A percentile compares a stretch with the other conserved stretches of the same genome.
Evolutionary conservation across 176 grass and related monocot species (phyloP).

Genomic region (Cenchrus americanus): DNA sequence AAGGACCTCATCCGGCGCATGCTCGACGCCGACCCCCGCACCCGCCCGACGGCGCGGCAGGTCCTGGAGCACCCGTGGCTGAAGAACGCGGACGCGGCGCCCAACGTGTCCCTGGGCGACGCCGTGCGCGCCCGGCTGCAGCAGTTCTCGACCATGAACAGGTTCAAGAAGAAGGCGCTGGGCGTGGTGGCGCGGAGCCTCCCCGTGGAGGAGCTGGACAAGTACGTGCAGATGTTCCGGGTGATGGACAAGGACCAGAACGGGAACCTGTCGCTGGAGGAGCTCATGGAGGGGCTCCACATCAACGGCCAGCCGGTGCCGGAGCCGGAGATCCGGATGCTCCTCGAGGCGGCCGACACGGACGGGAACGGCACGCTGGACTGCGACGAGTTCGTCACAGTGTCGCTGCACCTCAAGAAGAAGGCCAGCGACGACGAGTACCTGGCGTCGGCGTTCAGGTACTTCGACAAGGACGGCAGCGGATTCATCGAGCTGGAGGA

Average conservation of each 20-base stretch:
- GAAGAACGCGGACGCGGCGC: conserved; percentile 62
- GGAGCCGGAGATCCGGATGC: conserved; percentile 76
- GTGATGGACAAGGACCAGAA: conserved; percentile 91
- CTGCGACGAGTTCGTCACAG: conserved; percentile 89
- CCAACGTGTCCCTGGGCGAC: conserved; percentile 68
- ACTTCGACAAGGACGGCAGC: conserved; percentile 89
- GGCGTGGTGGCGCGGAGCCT: conserved; percentile 76
- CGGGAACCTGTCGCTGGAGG: conserved; percentile 75
- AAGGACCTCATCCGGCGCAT: conserved; percentile 79
- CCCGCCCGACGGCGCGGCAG: conserved; percentile 58
- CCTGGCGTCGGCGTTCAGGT: conserved; percentile 69
- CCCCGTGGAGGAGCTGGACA: conserved; percentile 75
- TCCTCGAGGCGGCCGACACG: conserved; percentile 86
- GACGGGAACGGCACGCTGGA: conserved; percentile 84
- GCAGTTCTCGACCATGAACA: conserved; percentile 86
- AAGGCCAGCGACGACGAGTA: conserved; percentile 74
- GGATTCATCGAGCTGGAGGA: conserved; percentile 89
- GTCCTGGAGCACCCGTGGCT: conserved; percentile 93
- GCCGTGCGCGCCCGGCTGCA: conserved; percentile 63
- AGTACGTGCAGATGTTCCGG: conserved; percentile 82
- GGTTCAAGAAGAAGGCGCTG: conserved; percentile 78
- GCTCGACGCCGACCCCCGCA: conserved; percentile 66
- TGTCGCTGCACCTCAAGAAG: conserved; percentile 89
- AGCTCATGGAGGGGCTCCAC: conserved; percentile 76
- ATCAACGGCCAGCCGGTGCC: conserved; percentile 64